Evolutionary conservation across 495 filamentous ascomycete genomes (phyloP).

Genomic region (Podospora australis): DNA sequence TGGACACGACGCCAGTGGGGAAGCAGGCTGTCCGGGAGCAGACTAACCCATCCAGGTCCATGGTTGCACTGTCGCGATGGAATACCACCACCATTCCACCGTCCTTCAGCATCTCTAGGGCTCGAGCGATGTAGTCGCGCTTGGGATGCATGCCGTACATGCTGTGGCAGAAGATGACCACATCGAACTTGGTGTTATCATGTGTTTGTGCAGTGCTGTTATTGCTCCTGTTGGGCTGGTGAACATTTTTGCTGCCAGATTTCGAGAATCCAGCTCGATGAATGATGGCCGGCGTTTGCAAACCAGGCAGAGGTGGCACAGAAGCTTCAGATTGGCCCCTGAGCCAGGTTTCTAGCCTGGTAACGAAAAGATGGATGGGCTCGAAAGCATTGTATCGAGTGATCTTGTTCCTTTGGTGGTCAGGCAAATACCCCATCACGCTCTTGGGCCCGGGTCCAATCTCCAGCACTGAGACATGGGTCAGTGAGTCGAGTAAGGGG

Average conservation of each 20-base stretch:
- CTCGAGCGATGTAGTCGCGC: conserved; percentile 39
- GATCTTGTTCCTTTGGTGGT: conserved; percentile 39
- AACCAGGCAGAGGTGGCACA: conserved; percentile 47
- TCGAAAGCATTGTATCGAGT: conserved; percentile 50
- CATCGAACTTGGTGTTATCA: conserved; percentile 45
- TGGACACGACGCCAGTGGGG: conserved; percentile 41
- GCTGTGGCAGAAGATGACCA: conserved; percentile 59
- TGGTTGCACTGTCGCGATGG: conserved; percentile 40
- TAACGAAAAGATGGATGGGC: conserved; percentile 47
- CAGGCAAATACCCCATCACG: conserved; percentile 47
- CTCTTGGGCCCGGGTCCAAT: conserved; percentile 56
- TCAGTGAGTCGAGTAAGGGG: conserved; percentile 42
- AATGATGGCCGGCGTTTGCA: conserved; percentile 40
- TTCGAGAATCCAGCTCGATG: conserved; percentile 40
- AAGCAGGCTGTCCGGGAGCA: conserved; percentile 48
- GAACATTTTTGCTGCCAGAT: too few species aligned
- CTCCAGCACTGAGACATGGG: conserved; percentile 50
- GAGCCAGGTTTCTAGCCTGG: conserved; percentile 44
- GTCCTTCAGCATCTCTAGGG: conserved; percentile 46
- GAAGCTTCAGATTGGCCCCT: too few species aligned
- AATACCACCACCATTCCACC: conserved; percentile 47
- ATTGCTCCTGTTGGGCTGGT: conserved; percentile 21
- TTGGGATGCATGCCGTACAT: conserved; percentile 57
- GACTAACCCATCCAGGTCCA: conserved; percentile 44
- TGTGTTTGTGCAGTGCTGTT: background rate